phyloP scores from a whole-genome alignment of 495 filamentous ascomycete species.

The Neurospora tetrasperma region DNA sequence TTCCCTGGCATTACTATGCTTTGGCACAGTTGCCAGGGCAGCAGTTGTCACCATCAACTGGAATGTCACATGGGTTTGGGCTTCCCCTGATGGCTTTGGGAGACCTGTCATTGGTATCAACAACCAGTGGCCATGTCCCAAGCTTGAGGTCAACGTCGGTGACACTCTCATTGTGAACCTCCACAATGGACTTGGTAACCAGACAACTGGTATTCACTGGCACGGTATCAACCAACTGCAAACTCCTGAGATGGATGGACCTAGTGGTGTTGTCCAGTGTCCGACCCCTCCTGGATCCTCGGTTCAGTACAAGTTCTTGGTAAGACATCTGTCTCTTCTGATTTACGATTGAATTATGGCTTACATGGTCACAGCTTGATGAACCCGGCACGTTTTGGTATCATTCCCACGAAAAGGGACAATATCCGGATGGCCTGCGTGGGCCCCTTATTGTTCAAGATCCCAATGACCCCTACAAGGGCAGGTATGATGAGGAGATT shows the following conservation, averaged over 20 bases:
- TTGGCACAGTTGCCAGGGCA: slow-evolving; percentile 16
- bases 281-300: slow-evolving; percentile 50
- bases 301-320: slow-evolving; percentile 58
- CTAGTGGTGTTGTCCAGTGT: slow-evolving; percentile 59
- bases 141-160: slow-evolving; percentile 58
- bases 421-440: slow-evolving; percentile 70
- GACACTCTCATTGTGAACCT: slow-evolving; percentile 62
- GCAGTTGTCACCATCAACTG: slow-evolving; percentile 38
- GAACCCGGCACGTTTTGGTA: slow-evolving; percentile 72
- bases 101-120: slow-evolving; percentile 74
- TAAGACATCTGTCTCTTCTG: slow-evolving; percentile 28
- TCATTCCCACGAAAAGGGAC: slow-evolving; percentile 61
- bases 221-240: slow-evolving; percentile 69
- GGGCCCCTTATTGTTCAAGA: slow-evolving; percentile 67
- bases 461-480: slow-evolving; percentile 47
- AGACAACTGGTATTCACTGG: slow-evolving; percentile 67
- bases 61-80: slow-evolving; percentile 62
- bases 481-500: slow-evolving; percentile 59
- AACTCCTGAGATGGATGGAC: slow-evolving; percentile 66
- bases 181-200: slow-evolving; percentile 61
- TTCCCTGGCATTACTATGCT: slow-evolving; percentile 12
- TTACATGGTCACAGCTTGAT: slow-evolving; percentile 35
- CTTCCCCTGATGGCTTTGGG: slow-evolving; percentile 55
- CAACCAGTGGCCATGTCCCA: slow-evolving; percentile 60
- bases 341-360: not conserved